Evolutionary conservation across 768 basidiomycete species (phyloP).

Genomic region (Boletus rex-veris): DNA sequence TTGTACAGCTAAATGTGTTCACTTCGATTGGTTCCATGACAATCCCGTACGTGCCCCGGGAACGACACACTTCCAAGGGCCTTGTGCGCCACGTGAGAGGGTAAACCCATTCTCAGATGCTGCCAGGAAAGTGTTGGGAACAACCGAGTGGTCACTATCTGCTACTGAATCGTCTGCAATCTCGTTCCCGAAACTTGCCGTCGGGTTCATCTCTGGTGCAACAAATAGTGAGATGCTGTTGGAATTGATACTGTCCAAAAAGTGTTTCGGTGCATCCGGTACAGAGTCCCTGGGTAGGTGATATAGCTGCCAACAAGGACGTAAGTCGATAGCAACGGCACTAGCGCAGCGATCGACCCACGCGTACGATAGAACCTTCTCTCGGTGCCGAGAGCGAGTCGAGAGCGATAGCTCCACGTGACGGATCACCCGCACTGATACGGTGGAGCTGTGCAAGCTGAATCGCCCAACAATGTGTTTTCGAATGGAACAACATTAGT

Average conservation of each 20-base stretch:
- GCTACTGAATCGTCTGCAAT: neutral
- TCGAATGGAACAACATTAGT: neutral
- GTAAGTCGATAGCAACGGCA: neutral
- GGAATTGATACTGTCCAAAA: neutral
- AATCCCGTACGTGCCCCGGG: constrained; percentile 32
- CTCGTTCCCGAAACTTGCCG: neutral
- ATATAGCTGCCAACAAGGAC: constrained; percentile 37
- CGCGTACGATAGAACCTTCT: constrained; percentile 50
- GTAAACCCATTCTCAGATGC: constrained; percentile 55
- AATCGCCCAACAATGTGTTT: neutral
- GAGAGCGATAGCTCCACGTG: constrained; percentile 63
- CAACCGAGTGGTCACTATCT: neutral
- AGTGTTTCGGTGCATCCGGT: neutral
- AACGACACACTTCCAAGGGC: constrained; percentile 41
- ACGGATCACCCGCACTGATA: constrained; percentile 71
- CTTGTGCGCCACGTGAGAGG: constrained; percentile 31
- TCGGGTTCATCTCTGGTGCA: constrained; percentile 17
- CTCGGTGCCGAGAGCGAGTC: constrained; percentile 49
- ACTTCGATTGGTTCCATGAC: constrained; percentile 9
- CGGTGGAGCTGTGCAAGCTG: constrained; percentile 49
- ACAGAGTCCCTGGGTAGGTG: constrained; percentile 32
- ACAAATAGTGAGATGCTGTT: constrained; percentile 24
- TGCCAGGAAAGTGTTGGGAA: constrained; percentile 37
- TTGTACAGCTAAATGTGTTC: neutral
- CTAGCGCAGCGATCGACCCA: constrained; percentile 22